phyloP scores from a whole-genome alignment of 2,329 filamentous ascomycete genomes.

The Lasiodiplodia gonubiensis region DNA sequence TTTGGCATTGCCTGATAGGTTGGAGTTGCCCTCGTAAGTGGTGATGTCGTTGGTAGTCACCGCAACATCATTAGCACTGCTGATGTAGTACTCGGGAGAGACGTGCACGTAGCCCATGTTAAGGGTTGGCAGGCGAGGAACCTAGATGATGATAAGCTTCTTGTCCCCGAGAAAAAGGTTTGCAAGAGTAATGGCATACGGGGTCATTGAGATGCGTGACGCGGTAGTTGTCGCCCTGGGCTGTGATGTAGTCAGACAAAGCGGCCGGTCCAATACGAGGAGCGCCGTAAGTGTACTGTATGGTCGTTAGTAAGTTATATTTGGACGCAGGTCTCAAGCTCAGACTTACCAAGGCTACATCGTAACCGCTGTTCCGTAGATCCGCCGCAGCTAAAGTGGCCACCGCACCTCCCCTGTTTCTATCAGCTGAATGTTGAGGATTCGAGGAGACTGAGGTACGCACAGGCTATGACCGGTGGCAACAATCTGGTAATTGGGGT shows the following conservation, averaged over 20 bases:
- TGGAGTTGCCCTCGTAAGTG: conserved; percentile 34
- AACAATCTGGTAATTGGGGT: conserved; percentile 62
- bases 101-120: conserved; percentile 67
- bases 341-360: conserved; percentile 54
- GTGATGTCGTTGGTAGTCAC: conserved; percentile 36
- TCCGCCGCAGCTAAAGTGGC: conserved; percentile 65
- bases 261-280: conserved; percentile 69
- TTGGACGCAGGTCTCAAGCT: not conserved
- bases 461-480: conserved; percentile 69
- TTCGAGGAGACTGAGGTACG: not conserved
- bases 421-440: not conserved
- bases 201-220: conserved; percentile 72
- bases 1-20: conserved; percentile 41
- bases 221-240: conserved; percentile 64
- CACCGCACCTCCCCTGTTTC: conserved; percentile 61
- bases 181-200: conserved; percentile 45
- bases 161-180: too few relatives aligned
- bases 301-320: not conserved
- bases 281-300: conserved; percentile 66
- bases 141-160: not conserved
- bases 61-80: conserved; percentile 35
- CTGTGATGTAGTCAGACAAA: conserved; percentile 63
- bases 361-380: conserved; percentile 57
- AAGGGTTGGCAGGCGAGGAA: conserved; percentile 15
- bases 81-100: conserved; percentile 68